Conservation (phyloP, 2,329 filamentous ascomycete genomes). For the Coniochaeta sp. region DNA sequence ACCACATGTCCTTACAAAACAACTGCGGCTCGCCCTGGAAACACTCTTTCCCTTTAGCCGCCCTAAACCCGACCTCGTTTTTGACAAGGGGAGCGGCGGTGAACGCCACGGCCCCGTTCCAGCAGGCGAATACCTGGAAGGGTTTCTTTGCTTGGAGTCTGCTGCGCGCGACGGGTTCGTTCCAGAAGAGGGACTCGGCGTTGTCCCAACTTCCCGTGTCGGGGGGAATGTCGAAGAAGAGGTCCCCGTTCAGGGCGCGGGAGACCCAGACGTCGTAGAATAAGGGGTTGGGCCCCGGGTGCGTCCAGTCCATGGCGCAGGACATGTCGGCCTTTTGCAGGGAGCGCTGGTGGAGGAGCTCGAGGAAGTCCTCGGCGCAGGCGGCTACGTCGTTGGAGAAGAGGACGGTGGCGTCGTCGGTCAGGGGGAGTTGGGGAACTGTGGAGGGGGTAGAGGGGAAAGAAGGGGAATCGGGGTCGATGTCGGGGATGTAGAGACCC, state of each 20-base stretch:
- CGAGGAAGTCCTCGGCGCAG: constrained; percentile 44
- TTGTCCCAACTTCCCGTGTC: constrained; percentile 35
- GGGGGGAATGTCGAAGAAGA: constrained; percentile 41
- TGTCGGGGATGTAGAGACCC: constrained; percentile 7
- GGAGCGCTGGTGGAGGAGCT: constrained; percentile 39
- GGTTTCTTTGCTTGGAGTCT: constrained; percentile 28
- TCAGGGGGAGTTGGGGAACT: constrained; percentile 12
- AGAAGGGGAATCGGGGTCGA: neutral
- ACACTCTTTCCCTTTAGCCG: constrained; percentile 22
- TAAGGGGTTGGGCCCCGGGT: constrained; percentile 28
- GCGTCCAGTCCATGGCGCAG: constrained; percentile 49
- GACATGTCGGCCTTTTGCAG: constrained; percentile 32
- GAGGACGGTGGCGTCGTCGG: constrained; percentile 30
- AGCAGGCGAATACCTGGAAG: constrained; percentile 49
- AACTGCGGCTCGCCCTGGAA: constrained; percentile 31
- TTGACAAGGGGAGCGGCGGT: constrained; percentile 3
- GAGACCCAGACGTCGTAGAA: constrained; percentile 49
- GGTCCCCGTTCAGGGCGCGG: constrained; percentile 38
- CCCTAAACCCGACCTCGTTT: constrained; percentile 1
- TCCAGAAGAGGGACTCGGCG: constrained; percentile 41
- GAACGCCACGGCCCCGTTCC: constrained; percentile 37
- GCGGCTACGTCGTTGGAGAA: constrained; percentile 43
- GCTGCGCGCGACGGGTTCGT: constrained; percentile 25
- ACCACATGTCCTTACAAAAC: constrained; percentile 35
- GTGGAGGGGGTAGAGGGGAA: neutral